These are phyloP conservation scores for Pseudocercospora macadamiae DNA, from an alignment of 2,329 filamentous ascomycete species.

Conservation along the genomic window DNA sequence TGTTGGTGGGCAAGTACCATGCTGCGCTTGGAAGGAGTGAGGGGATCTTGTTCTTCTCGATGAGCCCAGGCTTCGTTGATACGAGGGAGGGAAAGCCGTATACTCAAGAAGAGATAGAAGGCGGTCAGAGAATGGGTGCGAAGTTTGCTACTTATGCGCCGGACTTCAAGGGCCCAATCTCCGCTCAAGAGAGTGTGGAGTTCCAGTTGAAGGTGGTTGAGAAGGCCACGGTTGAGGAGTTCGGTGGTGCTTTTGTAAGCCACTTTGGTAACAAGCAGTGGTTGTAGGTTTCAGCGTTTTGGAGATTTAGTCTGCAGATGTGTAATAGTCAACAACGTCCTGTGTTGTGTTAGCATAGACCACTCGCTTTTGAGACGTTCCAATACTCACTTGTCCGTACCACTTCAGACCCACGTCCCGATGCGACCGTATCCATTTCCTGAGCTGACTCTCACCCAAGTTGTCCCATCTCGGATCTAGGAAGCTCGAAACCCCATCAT, in stretches of 20 bases:
- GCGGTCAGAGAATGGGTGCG: conserved; percentile 35
- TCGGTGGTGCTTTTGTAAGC: conserved; percentile 57
- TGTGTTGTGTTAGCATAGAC: conserved; percentile 11
- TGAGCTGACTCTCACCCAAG: conserved; percentile 44
- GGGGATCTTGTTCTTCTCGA: conserved; percentile 32
- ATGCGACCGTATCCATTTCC: conserved; percentile 42
- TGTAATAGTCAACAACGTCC: conserved; percentile 33
- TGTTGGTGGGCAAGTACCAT: conserved; percentile 34
- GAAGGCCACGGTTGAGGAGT: conserved; percentile 48
- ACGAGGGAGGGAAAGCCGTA: conserved; percentile 26
- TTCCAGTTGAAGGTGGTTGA: conserved; percentile 38
- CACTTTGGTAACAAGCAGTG: conserved; percentile 55
- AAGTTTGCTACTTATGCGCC: conserved; percentile 41
- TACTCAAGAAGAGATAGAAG: conserved; percentile 30
- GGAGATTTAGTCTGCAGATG: conserved; percentile 6
- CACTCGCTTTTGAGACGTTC: no score
- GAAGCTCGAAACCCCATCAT: conserved; percentile 30
- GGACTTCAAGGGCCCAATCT: conserved; percentile 34
- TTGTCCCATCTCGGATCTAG: conserved; percentile 39
- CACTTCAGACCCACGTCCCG: conserved; percentile 41
- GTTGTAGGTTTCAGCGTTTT: conserved; percentile 16
- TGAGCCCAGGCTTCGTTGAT: conserved; percentile 36
- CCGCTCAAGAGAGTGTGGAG: conserved; percentile 34
- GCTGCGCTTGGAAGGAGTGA: conserved; percentile 29
- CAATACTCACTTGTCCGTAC: conserved; percentile 37